Evolutionary conservation across 257 asterid species (phyloP), one percentile per base, ranked within the genome.

Genomic region (Nemophila menziesii): DNA sequence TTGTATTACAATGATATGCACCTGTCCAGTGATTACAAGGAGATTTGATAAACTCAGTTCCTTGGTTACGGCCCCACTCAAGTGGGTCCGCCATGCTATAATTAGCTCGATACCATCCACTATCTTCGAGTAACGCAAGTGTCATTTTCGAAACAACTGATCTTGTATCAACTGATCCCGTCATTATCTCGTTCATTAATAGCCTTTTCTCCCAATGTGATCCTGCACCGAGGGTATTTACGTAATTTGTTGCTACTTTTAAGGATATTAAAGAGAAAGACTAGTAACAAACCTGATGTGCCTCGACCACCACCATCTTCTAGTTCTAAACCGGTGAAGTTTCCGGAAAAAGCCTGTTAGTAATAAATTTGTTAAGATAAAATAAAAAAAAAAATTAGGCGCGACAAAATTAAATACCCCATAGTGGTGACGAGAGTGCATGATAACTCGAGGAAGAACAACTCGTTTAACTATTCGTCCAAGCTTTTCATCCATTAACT

Each of bases 231-330:
- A 42, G 47, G 36, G 1, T 29, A 29, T 29, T 29, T 13, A 29
- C 36, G 36, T 29, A 29, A 29, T 29, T 7, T 29, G 12, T 2
- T 29, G 36, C 36, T 29, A 29, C 12, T 2, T 3, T 29, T 29
- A 29, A 29, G 36, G 36, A 49, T 15, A 4, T 22, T 36, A 20
- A 33, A 21, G 44, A 34, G 17, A 33, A n/a, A 52, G 13, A 27
- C 48, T 20, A 39, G 52, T 11, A 40, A 60, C 61, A 38, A 46
- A 77, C 96, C 96, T 68, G 96, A 82, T 52, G 96, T 86, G 48
- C 96, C 96, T 18, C 96, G 93, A 34, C 96, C 96, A 29, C 96
- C 96, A 39, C 96, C 96, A 66, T 86, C 96, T 79, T 86, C 96
- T 50, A 86, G 82, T 77, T 86, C 96, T 65, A 86, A 70, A 49